These are phyloP conservation scores for Penicillium concentricum DNA, from an alignment of 2,329 filamentous ascomycete species.

Conservation along the genomic window DNA sequence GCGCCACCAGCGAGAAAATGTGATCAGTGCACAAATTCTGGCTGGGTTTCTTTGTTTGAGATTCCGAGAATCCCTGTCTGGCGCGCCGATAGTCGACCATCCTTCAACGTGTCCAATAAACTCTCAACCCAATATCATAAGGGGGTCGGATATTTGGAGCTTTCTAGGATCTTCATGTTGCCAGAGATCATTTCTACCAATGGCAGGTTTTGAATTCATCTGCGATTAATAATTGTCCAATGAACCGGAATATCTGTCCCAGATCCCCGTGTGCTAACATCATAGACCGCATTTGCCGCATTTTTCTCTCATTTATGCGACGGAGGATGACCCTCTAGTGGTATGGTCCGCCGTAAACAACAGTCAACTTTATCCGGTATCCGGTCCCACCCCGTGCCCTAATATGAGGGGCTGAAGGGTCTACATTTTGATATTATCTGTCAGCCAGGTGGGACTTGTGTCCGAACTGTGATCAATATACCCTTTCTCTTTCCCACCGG, in stretches of 20 bases:
- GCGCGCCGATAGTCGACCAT: background rate
- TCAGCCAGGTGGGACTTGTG: background rate
- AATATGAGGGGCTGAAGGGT: background rate
- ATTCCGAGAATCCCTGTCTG: conserved; percentile 6
- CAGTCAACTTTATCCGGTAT: conserved; percentile 5
- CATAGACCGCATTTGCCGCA: background rate
- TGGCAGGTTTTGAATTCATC: background rate
- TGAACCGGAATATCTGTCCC: background rate
- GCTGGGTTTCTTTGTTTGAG: conserved; percentile 9
- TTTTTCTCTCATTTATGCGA: background rate
- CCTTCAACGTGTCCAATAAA: background rate
- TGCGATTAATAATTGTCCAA: background rate
- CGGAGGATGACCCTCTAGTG: background rate
- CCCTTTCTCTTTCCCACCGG: background rate
- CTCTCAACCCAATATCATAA: background rate
- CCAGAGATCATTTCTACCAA: background rate
- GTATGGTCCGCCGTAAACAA: background rate
- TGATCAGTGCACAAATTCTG: background rate
- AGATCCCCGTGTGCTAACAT: conserved; percentile 3
- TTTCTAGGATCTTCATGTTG: background rate
- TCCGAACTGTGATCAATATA: background rate
- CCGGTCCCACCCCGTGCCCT: background rate
- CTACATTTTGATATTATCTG: background rate
- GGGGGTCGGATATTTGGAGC: background rate
- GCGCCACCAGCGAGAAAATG: conserved; percentile 1